Percentiles rank a stretch among this genome's conserved stretches.
Conservation (phyloP, 495 filamentous ascomycete genomes). For the Haplographium delicatum region DNA sequence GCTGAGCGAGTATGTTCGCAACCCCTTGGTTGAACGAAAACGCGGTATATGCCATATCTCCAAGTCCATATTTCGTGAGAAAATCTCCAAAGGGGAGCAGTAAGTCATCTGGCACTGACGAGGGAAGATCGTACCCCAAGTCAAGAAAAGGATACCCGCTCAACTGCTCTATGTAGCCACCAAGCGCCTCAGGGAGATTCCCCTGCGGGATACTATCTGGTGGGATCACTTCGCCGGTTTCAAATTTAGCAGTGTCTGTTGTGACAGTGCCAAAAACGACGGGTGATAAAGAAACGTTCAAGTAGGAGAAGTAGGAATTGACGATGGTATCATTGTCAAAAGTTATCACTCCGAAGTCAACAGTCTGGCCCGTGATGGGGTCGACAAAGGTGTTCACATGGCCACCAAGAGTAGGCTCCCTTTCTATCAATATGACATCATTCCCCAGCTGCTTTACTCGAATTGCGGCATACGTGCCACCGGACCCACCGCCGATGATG, state of each 20-base stretch:
- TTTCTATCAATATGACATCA: slow-evolving; percentile 41
- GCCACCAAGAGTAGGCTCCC: slow-evolving; percentile 37
- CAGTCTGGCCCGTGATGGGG: slow-evolving; percentile 9
- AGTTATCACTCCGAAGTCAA: slow-evolving; percentile 11
- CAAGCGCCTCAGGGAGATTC: not conserved
- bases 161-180: not conserved
- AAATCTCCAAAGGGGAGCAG: slow-evolving; percentile 10
- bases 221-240: not conserved
- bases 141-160: slow-evolving; percentile 8
- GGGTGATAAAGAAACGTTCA: slow-evolving; percentile 27
- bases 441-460: slow-evolving; percentile 35
- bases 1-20: slow-evolving; percentile 22
- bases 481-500: slow-evolving; percentile 46
- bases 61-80: slow-evolving; percentile 27
- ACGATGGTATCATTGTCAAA: slow-evolving; percentile 26
- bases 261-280: not conserved
- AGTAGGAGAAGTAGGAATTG: slow-evolving; percentile 37
- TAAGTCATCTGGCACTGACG: slow-evolving; percentile 11
- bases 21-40: slow-evolving; percentile 18
- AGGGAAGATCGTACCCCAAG: slow-evolving; percentile 8
- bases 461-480: slow-evolving; percentile 42
- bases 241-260: not conserved
- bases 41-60: slow-evolving; percentile 13
- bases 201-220: not conserved
- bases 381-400: slow-evolving; percentile 40